A percentile compares a stretch with the other conserved stretches of the same genome.
Evolutionary conservation across 2,329 filamentous ascomycete genomes (phyloP).

Genomic region (Penicillium griseofulvum): DNA sequence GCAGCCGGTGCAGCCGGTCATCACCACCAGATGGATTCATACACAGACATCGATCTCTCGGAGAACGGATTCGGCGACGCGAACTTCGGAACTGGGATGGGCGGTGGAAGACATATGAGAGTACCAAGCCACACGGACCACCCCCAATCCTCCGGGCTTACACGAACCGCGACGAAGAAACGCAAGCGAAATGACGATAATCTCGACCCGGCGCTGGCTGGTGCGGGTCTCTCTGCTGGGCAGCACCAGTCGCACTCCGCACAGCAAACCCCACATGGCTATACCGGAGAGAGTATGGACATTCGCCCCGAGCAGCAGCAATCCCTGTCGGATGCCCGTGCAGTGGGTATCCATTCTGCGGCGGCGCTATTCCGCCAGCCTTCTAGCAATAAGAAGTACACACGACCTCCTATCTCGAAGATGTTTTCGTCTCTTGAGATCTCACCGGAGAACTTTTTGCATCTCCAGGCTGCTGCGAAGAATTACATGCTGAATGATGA

Average conservation of each 20-base stretch:
- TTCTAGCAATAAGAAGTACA: conserved; percentile 55
- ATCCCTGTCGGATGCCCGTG: conserved; percentile 45
- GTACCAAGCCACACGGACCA: conserved; percentile 29
- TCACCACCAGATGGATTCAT: conserved; percentile 42
- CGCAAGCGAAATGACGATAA: conserved; percentile 42
- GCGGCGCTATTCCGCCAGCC: conserved; percentile 54
- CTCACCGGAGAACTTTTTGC: conserved; percentile 56
- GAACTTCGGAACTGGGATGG: conserved; percentile 30
- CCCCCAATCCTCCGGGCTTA: conserved; percentile 29
- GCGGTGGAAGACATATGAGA: conserved; percentile 28
- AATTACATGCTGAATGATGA: conserved; percentile 56
- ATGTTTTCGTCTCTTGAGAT: conserved; percentile 57
- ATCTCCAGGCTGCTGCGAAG: conserved; percentile 56
- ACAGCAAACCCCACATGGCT: conserved; percentile 28
- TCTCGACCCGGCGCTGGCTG: conserved; percentile 37
- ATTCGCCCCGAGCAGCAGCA: conserved; percentile 40
- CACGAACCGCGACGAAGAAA: conserved; percentile 39
- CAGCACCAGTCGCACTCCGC: conserved; percentile 26
- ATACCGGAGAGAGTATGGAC: conserved; percentile 33
- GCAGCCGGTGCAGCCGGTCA: conserved; percentile 48
- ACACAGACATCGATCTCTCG: conserved; percentile 40
- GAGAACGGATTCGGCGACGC: conserved; percentile 41
- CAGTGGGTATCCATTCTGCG: conserved; percentile 53
- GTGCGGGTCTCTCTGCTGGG: conserved; percentile 23
- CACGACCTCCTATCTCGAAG: conserved; percentile 58